Conservation (phyloP, 148 eudicot species). For the Rhododendron ovatum region DNA sequence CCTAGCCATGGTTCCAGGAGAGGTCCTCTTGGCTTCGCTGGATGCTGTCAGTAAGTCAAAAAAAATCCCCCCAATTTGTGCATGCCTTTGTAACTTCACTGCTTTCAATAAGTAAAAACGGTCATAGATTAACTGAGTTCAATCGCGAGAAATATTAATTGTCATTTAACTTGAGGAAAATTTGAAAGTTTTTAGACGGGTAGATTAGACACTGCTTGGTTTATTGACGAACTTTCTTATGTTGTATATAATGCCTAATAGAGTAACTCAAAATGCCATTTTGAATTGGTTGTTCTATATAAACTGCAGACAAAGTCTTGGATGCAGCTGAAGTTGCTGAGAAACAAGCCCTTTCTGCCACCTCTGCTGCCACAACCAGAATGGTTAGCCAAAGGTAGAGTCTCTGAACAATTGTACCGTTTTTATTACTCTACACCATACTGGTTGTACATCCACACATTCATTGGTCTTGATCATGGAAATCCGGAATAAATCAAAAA, state of each 20-base stretch:
- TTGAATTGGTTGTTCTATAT: too few species aligned
- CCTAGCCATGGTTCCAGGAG: constrained; percentile 80
- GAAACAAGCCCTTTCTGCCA: constrained; percentile 65
- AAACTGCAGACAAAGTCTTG: constrained; percentile 60
- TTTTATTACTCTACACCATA: neutral
- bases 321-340: constrained; percentile 89
- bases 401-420: neutral
- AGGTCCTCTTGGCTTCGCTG: constrained; percentile 84
- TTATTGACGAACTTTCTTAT: too few species aligned
- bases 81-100: neutral
- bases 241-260: neutral
- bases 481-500: neutral
- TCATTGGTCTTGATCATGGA: too few species aligned
- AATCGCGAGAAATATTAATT: neutral
- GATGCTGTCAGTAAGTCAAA: constrained; percentile 76
- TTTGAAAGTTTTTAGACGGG: too few species aligned
- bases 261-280: neutral
- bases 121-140: neutral
- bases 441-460: neutral
- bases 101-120: neutral
- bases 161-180: neutral
- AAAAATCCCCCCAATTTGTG: neutral
- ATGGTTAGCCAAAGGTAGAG: constrained; percentile 58
- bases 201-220: too few species aligned
- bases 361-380: constrained; percentile 69